Percentiles rank a stretch among this genome's conserved stretches.
Evolutionary conservation across 148 eudicot genomes (phyloP).

Genomic region (Rhododendron griersonianum): DNA sequence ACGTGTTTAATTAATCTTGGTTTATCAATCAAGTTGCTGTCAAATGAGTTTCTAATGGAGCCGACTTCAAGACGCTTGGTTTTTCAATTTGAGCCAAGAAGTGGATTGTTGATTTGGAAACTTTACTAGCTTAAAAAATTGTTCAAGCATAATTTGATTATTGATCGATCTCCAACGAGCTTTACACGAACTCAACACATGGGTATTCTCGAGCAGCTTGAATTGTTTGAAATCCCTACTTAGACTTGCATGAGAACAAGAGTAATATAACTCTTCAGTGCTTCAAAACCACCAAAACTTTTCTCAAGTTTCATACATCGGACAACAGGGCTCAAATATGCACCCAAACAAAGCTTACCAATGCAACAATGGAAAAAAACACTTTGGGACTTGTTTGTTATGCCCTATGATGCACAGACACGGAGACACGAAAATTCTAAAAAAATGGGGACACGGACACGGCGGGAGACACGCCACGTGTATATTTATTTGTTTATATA

Average conservation of each 20-base stretch:
- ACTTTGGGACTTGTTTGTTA: background rate
- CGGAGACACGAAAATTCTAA: too few relatives aligned
- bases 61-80: background rate
- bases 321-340: background rate
- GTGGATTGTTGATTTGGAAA: background rate
- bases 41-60: background rate
- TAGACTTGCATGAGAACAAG: background rate
- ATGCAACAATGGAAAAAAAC: background rate
- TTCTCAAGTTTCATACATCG: background rate
- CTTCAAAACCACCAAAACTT: background rate
- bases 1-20: background rate
- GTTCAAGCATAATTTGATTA: background rate
- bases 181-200: background rate
- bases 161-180: background rate
- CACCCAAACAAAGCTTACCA: background rate
- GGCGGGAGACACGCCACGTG: too few relatives aligned
- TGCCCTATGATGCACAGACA: too few relatives aligned
- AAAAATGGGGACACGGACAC: too few relatives aligned
- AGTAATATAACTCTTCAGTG: background rate
- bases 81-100: background rate
- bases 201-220: background rate
- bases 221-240: too few relatives aligned
- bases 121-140: background rate
- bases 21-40: background rate
- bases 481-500: too few relatives aligned